Evolutionary conservation across 441 rosid species (phyloP).

Genomic region (Eutrema salsugineum): DNA sequence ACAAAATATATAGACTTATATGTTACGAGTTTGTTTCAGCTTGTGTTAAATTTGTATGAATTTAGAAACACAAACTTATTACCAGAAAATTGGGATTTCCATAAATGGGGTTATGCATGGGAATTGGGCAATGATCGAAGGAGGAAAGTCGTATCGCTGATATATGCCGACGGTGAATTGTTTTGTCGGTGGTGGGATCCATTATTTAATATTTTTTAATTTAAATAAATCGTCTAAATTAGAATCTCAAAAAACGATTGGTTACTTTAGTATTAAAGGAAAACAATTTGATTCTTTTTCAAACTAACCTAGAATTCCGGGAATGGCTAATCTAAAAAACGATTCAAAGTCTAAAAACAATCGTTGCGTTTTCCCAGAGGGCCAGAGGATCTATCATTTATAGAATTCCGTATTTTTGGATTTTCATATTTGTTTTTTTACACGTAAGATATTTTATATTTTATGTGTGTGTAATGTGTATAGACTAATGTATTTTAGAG

Average conservation of each 20-base stretch:
- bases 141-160: not conserved
- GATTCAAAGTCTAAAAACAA: not conserved
- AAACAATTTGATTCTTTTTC: not conserved
- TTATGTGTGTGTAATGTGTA: no score
- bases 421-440: not conserved
- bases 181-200: conserved; percentile 32
- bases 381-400: conserved; percentile 5
- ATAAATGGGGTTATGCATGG: conserved; percentile 1
- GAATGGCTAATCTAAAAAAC: not conserved
- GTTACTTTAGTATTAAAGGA: conserved; percentile 15
- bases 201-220: not conserved
- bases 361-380: conserved; percentile 1
- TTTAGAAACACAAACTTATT: no score
- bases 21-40: not conserved
- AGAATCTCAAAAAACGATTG: conserved; percentile 18
- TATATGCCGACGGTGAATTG: conserved; percentile 23
- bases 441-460: not conserved
- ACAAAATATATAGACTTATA: no score
- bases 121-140: not conserved
- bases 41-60: not conserved
- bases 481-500: not conserved
- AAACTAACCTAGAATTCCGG: conserved; percentile 18
- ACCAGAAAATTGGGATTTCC: not conserved
- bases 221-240: not conserved
- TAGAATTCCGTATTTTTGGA: not conserved